Percentiles rank a stretch among this genome's conserved stretches.
Conservation (phyloP, 306 rosid species). For the Cucumis cinereus region DNA sequence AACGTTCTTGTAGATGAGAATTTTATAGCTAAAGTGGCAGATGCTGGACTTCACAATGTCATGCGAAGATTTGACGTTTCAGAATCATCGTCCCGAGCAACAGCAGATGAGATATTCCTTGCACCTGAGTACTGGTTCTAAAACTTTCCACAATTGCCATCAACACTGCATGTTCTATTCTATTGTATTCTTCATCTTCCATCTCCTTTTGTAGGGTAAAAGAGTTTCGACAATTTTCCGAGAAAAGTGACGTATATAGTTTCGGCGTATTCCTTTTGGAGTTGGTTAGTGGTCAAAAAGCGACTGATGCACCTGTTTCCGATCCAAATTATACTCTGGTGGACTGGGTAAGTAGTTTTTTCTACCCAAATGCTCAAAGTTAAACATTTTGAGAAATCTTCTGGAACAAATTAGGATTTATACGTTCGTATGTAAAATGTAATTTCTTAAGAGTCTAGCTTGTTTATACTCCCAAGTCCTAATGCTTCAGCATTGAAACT, state of each 20-base stretch:
- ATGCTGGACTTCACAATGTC: conserved; percentile 69
- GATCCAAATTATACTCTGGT: conserved; percentile 45
- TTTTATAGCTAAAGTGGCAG: conserved; percentile 82
- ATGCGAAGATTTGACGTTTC: conserved; percentile 51
- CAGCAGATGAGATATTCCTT: conserved; percentile 60
- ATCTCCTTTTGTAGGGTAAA: conserved; percentile 47
- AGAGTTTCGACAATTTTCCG: conserved; percentile 79
- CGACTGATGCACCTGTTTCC: conserved; percentile 31
- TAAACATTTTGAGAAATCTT: background rate
- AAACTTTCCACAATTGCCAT: background rate
- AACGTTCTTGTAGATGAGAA: conserved; percentile 86
- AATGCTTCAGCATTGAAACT: background rate
- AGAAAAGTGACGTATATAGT: conserved; percentile 81
- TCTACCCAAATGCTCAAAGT: background rate
- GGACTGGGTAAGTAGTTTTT: conserved; percentile 43
- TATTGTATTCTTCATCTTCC: conserved; percentile 9
- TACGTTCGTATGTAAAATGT: background rate
- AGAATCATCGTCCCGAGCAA: conserved; percentile 63
- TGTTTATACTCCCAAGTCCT: background rate
- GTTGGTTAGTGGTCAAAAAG: conserved; percentile 66
- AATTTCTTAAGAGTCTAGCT: background rate
- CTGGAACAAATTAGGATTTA: background rate
- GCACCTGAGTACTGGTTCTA: conserved; percentile 68
- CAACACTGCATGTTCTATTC: background rate
- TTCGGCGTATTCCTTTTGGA: conserved; percentile 79